Evolutionary conservation across 768 basidiomycete species (phyloP), one percentile per base, ranked within the genome.

Genomic region (Boletellus ananas): DNA sequence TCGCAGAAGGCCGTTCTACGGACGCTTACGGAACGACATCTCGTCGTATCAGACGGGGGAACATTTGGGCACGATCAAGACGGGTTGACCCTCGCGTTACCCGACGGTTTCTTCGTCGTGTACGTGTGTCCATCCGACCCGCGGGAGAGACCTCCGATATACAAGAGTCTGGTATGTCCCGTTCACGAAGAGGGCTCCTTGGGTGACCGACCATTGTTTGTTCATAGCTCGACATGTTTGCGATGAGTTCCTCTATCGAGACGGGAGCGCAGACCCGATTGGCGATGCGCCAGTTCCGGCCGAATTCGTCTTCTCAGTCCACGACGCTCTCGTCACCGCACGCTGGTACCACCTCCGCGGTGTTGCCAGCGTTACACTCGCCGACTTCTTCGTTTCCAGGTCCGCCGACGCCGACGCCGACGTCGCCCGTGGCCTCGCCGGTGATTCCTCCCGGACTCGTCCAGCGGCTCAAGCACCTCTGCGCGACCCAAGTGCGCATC

Each of bases 171-270:
- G 64, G 89, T 90, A 64, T 55, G 84, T 43, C n/a, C 27, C 17
- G 14, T 48, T 41, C 10, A 20, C 20, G 14, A 37, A 16, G 34
- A 42, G 17, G 9, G 16, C 18, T 6, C 21, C 25, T n/a, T 46
- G 34, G 33, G 10, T 59, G 43, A 54, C 36, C n/a, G 23, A 39
- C 47, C 42, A 29, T 33, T 48, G 42, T 37, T 21, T 34, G 47
- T 43, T 34, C 20, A 48, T 33, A 90, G 88, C 74, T 92, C 13
- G 87, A 92, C 62, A 79, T 78, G 58, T 91, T 92, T 62, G 76
- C 87, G 3, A 83, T 92, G 78, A 90, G 87, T 58, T 79, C 78
- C 6, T 79, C 79, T 36, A 66, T 87, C 42, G 68, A 74, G 29
- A 62, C 86, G 10, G 73, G 78, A 20, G 68, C 76, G 34, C 66